Evolutionary conservation across 192 early-diverging fungal species (phyloP).

Genomic region (Dissophora ornata): DNA sequence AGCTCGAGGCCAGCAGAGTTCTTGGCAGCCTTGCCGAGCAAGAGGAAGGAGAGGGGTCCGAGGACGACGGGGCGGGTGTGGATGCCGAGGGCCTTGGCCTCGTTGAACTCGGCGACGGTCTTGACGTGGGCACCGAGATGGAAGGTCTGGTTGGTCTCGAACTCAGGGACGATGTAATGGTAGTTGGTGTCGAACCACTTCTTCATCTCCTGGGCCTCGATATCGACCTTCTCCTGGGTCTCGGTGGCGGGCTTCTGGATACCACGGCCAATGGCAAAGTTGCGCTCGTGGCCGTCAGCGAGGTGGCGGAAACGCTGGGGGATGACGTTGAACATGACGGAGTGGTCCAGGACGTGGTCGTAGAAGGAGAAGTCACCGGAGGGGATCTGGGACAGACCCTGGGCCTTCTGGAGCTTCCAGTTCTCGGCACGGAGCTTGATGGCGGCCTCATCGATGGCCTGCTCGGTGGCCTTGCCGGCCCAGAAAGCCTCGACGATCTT

Average conservation of each 20-base stretch:
- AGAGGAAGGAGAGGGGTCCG: conserved; percentile 91
- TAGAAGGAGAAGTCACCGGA: conserved; percentile 97
- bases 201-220: conserved; percentile 98
- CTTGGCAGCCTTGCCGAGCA: conserved; percentile 87
- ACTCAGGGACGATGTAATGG: conserved; percentile 87
- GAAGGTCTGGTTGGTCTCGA: conserved; percentile 81
- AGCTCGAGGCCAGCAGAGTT: conserved; percentile 73
- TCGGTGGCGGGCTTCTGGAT: conserved; percentile 76
- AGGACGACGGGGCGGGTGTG: conserved; percentile 92
- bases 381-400: conserved; percentile 84
- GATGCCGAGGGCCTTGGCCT: conserved; percentile 93
- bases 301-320: conserved; percentile 76
- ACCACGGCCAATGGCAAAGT: conserved; percentile 99
- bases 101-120: conserved; percentile 86
- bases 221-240: conserved; percentile 80
- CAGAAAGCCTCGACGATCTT: conserved; percentile 95
- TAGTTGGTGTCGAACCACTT: conserved; percentile 99
- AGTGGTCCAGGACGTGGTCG: conserved; percentile 87
- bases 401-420: conserved; percentile 77
- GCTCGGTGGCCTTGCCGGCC: conserved; percentile 84
- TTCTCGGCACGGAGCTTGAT: conserved; percentile 73
- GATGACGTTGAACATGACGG: conserved; percentile 70
- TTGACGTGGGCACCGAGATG: conserved; percentile 70
- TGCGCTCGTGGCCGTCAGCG: conserved; percentile 74
- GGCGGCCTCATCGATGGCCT: conserved; percentile 71